Conservation (phyloP, 2,329 filamentous ascomycete species). For the Fulvia fulva region DNA sequence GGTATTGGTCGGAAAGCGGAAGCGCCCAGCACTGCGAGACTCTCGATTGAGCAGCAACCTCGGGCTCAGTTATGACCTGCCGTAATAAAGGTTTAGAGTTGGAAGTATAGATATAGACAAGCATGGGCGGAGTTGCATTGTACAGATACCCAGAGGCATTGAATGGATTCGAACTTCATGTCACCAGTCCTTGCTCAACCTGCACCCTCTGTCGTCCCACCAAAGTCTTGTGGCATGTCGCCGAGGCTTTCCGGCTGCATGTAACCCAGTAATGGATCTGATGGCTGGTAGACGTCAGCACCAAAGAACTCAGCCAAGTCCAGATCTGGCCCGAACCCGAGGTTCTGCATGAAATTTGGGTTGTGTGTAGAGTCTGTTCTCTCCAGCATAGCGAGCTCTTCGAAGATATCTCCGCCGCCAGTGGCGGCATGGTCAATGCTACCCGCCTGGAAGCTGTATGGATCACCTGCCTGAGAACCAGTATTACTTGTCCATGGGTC, state of each 20-base stretch:
- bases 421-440: not conserved
- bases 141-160: slow-evolving; percentile 9
- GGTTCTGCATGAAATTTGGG: slow-evolving; percentile 63
- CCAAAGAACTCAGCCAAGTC: slow-evolving; percentile 53
- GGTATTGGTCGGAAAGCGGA: slow-evolving; percentile 8
- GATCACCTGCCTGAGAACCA: not conserved
- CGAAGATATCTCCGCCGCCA: slow-evolving; percentile 46
- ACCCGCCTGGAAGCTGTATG: not conserved
- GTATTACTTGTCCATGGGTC: not conserved
- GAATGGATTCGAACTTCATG: not conserved
- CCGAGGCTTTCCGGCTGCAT: slow-evolving; percentile 27
- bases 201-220: slow-evolving; percentile 3
- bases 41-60: slow-evolving; percentile 11
- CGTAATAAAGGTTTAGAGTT: not conserved
- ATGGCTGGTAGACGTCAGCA: slow-evolving; percentile 41
- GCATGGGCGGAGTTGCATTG: slow-evolving; percentile 1
- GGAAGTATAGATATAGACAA: slow-evolving; percentile 5
- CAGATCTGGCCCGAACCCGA: slow-evolving; percentile 61
- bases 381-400: slow-evolving; percentile 56
- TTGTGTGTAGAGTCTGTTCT: slow-evolving; percentile 53
- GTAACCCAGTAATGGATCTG: slow-evolving; percentile 38
- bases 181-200: slow-evolving; percentile 6
- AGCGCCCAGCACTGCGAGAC: not conserved
- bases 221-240: slow-evolving; percentile 4
- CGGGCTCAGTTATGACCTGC: slow-evolving; percentile 19